Evolutionary conservation across 345 rosid species (phyloP).

Genomic region (Excoecaria cochinchinensis): DNA sequence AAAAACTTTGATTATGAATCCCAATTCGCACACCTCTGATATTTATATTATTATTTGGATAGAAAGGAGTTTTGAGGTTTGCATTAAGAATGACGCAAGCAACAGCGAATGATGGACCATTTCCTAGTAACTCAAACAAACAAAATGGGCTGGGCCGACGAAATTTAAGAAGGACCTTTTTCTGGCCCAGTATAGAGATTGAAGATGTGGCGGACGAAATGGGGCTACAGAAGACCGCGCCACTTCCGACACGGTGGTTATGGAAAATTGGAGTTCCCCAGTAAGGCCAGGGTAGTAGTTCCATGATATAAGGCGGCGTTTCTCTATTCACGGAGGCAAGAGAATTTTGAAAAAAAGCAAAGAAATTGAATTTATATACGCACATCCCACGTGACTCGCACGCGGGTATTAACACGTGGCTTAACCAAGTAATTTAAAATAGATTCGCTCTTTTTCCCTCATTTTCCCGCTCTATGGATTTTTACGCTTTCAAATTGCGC

Average conservation of each 20-base stretch:
- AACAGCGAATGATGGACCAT: no score
- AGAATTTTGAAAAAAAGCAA: neutral
- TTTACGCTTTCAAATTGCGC: constrained; percentile 19
- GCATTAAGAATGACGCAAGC: no score
- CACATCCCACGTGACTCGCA: constrained; percentile 14
- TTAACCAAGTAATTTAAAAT: neutral
- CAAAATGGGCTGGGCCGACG: no score
- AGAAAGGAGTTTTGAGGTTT: no score
- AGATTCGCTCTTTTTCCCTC: neutral
- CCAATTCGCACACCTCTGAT: no score
- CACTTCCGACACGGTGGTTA: neutral
- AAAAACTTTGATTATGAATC: no score
- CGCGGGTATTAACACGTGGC: constrained; percentile 5
- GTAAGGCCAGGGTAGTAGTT: neutral
- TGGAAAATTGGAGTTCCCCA: neutral
- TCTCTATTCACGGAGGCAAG: neutral
- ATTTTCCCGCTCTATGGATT: constrained; percentile 7
- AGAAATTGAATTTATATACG: no score
- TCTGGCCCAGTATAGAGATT: neutral
- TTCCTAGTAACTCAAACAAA: no score
- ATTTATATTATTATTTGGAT: no score
- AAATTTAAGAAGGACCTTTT: no score
- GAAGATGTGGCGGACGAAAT: neutral
- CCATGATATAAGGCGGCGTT: neutral
- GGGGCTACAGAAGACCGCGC: neutral